phyloP scores from a whole-genome alignment of 2,329 filamentous ascomycete species.

The Curvularia eragrostidis region DNA sequence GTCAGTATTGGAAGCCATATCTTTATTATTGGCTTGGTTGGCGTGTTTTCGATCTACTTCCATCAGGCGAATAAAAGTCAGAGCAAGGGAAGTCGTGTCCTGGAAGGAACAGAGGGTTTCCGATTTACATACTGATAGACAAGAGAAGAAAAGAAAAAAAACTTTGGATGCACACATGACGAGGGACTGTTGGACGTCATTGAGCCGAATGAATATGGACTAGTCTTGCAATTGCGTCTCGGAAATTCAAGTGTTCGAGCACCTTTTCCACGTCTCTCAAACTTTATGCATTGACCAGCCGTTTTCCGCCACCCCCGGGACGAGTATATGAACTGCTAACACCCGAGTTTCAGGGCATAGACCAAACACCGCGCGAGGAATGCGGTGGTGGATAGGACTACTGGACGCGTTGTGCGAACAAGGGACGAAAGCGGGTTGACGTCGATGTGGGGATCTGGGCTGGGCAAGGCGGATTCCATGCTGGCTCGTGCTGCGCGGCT shows the following conservation, averaged over 20 bases:
- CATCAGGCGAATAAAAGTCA: slow-evolving; percentile 60
- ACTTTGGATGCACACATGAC: background rate
- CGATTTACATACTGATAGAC: slow-evolving; percentile 51
- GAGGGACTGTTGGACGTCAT: background rate
- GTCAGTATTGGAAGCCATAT: slow-evolving; percentile 67
- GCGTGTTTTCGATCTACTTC: slow-evolving; percentile 61
- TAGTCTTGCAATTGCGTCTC: background rate
- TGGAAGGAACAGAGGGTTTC: slow-evolving; percentile 60
- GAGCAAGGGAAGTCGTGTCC: slow-evolving; percentile 54
- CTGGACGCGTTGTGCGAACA: background rate
- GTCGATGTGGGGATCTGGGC: slow-evolving; percentile 25
- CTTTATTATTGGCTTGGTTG: slow-evolving; percentile 63
- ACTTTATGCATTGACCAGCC: background rate
- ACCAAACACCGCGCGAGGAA: background rate
- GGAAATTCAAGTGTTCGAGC: background rate
- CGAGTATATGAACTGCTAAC: background rate
- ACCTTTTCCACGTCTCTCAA: slow-evolving; percentile 2
- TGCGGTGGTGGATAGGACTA: background rate
- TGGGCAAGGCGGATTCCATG: slow-evolving; percentile 15
- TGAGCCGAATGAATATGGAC: background rate
- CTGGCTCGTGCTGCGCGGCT: slow-evolving; percentile 23
- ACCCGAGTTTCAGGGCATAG: background rate
- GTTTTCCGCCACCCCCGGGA: background rate
- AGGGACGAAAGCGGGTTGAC: slow-evolving; percentile 27
- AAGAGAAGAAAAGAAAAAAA: slow-evolving; percentile 9